Evolutionary conservation across 148 eudicot species (phyloP), one percentile per base, ranked within the genome.

Genomic region (Salicornia ramosissima): DNA sequence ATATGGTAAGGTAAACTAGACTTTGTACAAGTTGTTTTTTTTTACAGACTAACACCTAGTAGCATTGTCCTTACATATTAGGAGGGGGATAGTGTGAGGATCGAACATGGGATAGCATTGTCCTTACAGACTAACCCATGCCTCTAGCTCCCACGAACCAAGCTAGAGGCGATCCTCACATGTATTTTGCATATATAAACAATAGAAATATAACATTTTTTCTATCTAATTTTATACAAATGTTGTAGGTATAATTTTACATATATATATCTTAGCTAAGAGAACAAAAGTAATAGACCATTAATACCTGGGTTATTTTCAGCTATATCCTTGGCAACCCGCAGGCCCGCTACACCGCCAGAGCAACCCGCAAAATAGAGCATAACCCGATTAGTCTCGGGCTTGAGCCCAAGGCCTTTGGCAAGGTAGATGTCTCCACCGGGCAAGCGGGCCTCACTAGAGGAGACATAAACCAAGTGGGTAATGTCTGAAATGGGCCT

Each of bases 381-480:
- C 96, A 87, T 86, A 40, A 85, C 86, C 1, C 97, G 81, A 2
- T 79, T 75, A 21, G 93, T 91, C 33, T 91, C 82, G 2, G 91
- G 95, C 12, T 75, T 74, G 46, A 95, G 86, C 47, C 96, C 93
- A 8, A 94, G 88, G 46, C 96, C 99, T 64, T 73, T 87, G 0
- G 99, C 99, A 16, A 94, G 73, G 85, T 83, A 83, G 64, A 94
- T 85, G 67, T 95, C 99, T 0, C 97, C 97, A 10, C 91, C 99
- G 0, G 96, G 97, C 4, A 95, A 64, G 18, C 97, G 92, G 34
- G 90, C 96, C 74, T 95, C 99, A 42, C 99, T 95, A 0, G 97
- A 95, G 61, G 97, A 95, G 59, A 91, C 99, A 43, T 95, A 95
- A 31, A 95, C 97, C 64, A 95, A 64, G 79, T 95, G 99, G 79